These are phyloP conservation scores for Talaromyces sp. DNA, from an alignment of 2,329 filamentous ascomycete genomes.

Conservation along the genomic window DNA sequence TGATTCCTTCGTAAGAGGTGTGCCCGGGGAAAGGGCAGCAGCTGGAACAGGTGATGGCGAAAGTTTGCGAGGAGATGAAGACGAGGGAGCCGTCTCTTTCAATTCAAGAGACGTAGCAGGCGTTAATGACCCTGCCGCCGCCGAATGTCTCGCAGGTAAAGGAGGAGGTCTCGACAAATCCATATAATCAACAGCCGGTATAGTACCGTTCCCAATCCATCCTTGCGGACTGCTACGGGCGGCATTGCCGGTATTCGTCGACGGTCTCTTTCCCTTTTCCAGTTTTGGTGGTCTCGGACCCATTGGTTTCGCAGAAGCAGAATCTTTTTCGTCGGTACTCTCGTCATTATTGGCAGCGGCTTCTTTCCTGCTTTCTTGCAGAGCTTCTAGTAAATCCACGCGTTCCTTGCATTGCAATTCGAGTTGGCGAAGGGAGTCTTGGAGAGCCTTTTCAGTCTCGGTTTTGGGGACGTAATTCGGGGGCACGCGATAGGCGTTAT, in stretches of 20 bases:
- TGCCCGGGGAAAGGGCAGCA: slow-evolving; percentile 21
- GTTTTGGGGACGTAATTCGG: slow-evolving; percentile 64
- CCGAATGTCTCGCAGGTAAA: slow-evolving; percentile 45
- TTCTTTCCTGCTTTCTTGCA: slow-evolving; percentile 61
- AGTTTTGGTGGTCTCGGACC: slow-evolving; percentile 11
- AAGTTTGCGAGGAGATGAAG: slow-evolving; percentile 15
- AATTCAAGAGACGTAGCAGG: slow-evolving; percentile 2
- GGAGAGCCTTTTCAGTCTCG: slow-evolving; percentile 77
- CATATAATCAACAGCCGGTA: slow-evolving; percentile 72
- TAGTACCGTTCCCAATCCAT: slow-evolving; percentile 74
- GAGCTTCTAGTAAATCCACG: slow-evolving; percentile 77
- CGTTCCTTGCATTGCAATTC: slow-evolving; percentile 91
- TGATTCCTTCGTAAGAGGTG: slow-evolving; percentile 35
- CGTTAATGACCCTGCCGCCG: background rate
- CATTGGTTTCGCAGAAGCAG: background rate
- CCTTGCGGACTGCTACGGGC: slow-evolving; percentile 35
- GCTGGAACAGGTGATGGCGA: slow-evolving; percentile 30
- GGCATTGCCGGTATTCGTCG: slow-evolving; percentile 20
- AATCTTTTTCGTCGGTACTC: slow-evolving; percentile 18
- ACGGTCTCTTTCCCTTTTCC: slow-evolving; percentile 30
- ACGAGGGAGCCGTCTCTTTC: slow-evolving; percentile 19
- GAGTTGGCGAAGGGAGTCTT: slow-evolving; percentile 74
- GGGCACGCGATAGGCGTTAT: slow-evolving; percentile 70
- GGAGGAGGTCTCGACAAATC: slow-evolving; percentile 70
- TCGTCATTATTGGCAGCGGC: slow-evolving; percentile 32